phyloP scores from a whole-genome alignment of 169 alveolate species.

The Amoebophrya sp. region DNA sequence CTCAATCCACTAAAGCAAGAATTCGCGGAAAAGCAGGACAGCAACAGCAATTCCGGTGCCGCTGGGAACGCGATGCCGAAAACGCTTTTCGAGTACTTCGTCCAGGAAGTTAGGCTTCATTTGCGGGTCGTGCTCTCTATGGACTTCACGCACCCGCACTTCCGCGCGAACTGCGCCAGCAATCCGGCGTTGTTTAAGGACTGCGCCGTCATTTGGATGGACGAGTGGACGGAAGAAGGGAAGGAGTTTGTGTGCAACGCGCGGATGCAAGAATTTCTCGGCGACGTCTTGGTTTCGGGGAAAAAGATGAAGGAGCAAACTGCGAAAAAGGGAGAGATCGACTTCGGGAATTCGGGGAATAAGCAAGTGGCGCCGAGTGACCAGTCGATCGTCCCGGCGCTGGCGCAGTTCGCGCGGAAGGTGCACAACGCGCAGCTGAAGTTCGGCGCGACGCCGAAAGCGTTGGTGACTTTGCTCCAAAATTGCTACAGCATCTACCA shows the following conservation, averaged over 20 bases:
- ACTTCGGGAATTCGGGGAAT: not conserved
- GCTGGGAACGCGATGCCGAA: no score
- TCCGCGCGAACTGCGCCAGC: conserved; percentile 60
- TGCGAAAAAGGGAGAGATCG: not conserved
- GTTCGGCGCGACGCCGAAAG: conserved; percentile 54
- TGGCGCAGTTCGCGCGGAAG: conserved; percentile 28
- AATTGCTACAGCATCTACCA: conserved; percentile 39
- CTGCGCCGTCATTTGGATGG: conserved; percentile 73
- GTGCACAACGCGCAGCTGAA: conserved; percentile 53
- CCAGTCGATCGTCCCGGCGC: not conserved
- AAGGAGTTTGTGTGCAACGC: conserved; percentile 38
- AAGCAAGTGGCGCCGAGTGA: no score
- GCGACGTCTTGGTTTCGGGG: conserved; percentile 32
- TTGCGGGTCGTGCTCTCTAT: conserved; percentile 66
- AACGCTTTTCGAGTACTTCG: conserved; percentile 75
- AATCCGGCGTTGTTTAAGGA: conserved; percentile 75
- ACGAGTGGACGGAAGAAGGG: conserved; percentile 52
- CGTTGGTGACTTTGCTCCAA: conserved; percentile 58
- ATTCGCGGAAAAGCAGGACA: conserved; percentile 53
- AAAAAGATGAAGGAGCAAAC: not conserved
- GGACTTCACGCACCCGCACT: conserved; percentile 72
- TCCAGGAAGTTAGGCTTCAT: conserved; percentile 64
- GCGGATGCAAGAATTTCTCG: conserved; percentile 32
- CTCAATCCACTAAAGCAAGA: conserved; percentile 61
- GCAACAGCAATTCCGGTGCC: conserved; percentile 34